Conservation (phyloP, 345 rosid genomes). For the Toxicodendron radicans region DNA sequence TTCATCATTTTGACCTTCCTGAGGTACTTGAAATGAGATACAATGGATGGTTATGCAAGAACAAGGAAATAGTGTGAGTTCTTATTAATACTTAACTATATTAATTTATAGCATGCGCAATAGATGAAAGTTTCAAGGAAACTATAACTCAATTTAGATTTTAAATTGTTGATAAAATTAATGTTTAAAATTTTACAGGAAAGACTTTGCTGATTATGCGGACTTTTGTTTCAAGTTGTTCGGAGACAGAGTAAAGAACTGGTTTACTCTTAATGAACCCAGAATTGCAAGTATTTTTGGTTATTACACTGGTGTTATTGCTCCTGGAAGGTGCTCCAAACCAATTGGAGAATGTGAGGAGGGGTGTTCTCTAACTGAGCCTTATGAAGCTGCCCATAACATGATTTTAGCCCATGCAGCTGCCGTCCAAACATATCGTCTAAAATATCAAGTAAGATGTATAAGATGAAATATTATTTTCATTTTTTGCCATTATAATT, state of each 20-base stretch:
- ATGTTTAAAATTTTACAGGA: slow-evolving; percentile 28
- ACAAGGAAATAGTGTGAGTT: background rate
- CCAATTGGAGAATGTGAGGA: too few relatives aligned
- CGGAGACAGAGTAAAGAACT: slow-evolving; percentile 61
- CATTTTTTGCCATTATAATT: background rate
- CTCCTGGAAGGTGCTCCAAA: slow-evolving; percentile 60
- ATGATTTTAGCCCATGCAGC: slow-evolving; percentile 54
- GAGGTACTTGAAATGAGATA: slow-evolving; percentile 47
- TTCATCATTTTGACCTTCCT: slow-evolving; percentile 56
- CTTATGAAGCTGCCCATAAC: slow-evolving; percentile 41
- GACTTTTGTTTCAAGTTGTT: slow-evolving; percentile 63
- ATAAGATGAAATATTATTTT: background rate
- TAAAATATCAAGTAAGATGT: background rate
- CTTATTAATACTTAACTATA: too few relatives aligned
- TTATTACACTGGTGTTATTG: slow-evolving; percentile 46
- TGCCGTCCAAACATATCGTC: slow-evolving; percentile 54
- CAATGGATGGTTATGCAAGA: slow-evolving; percentile 32
- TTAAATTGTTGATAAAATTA: too few relatives aligned
- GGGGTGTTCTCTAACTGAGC: too few relatives aligned
- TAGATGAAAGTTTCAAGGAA: too few relatives aligned
- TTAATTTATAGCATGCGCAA: too few relatives aligned
- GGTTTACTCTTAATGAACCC: background rate
- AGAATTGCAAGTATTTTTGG: slow-evolving; percentile 32
- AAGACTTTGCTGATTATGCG: slow-evolving; percentile 55
- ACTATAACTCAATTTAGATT: too few relatives aligned